Evolutionary conservation across 129 eudicot genomes (phyloP), one percentile per base, ranked within the genome.

Genomic region (Logfia minima): DNA sequence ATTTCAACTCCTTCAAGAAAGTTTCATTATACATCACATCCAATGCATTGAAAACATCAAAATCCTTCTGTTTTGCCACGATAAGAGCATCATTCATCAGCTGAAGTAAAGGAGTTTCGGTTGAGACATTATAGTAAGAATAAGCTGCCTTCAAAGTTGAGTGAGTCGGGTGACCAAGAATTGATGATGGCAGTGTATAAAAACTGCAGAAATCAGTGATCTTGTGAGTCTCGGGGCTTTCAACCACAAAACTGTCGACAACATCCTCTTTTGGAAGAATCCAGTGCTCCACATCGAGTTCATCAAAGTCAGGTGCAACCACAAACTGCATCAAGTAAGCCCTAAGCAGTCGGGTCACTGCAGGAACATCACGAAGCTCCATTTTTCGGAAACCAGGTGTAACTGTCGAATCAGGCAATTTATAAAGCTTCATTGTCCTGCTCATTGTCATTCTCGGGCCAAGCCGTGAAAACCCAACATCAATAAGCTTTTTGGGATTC

Each of bases 391-490:
- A 84, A 3, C 92, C 92, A 0, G 87, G 87, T 23, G 92, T 87
- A 18, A 56, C 26, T 1, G 87, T 18, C 3, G 79, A 78, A 62
- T 77, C 85, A 0, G 92, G 92, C 60, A 87, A 29, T 70, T 85
- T 87, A 74, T 79, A 87, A 31, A 87, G 87, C 83, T 84, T 87
- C 24, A 87, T 84, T 1, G 88, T 87, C 56, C 92, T 76, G 55
- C 87, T 87, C 92, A 87, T 87, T 3, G 92, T 87, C 92, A 87
- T 87, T 34, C 92, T 80, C 5, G 87, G 79, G n/a, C 87, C 89
- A 22, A 87, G 87, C 74, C 89, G 80, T 23, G 89, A 87, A 78
- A 87, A 87, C 41, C 87, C 92, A 34, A 87, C 84, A 77, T 87
- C 89, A 60, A 87, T 87, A 55, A 87, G 85, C 76, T 87, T 87